phyloP scores from a whole-genome alignment of 495 filamentous ascomycete species.

The Cercophora scortea region DNA sequence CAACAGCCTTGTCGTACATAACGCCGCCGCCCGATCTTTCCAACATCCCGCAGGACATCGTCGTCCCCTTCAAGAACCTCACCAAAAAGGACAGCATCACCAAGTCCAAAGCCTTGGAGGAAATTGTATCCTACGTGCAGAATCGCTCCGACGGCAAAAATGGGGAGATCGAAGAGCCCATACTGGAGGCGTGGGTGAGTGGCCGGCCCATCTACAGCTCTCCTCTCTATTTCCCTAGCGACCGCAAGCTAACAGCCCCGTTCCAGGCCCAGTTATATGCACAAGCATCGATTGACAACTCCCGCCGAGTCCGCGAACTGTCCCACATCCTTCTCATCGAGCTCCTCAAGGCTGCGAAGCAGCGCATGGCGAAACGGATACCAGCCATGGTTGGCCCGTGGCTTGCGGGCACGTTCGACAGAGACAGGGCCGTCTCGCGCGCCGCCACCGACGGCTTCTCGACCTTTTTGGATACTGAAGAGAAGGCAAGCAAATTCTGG shows the following conservation, averaged over 20 bases:
- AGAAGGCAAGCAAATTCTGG: constrained; percentile 70
- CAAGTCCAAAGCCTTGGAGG: constrained; percentile 87
- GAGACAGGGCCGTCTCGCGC: constrained; percentile 62
- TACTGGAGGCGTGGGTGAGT: constrained; percentile 84
- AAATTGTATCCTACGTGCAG: constrained; percentile 59
- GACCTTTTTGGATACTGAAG: constrained; percentile 65
- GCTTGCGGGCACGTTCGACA: constrained; percentile 83
- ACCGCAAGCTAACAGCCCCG: neutral
- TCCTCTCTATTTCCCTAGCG: neutral
- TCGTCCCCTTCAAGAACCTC: constrained; percentile 86
- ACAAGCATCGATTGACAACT: constrained; percentile 77
- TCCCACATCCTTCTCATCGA: constrained; percentile 68
- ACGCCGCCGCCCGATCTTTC: constrained; percentile 78
- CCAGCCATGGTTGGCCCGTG: constrained; percentile 73
- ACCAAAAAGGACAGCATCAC: constrained; percentile 90
- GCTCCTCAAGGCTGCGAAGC: constrained; percentile 63
- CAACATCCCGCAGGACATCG: constrained; percentile 66
- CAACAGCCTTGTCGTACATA: constrained; percentile 68
- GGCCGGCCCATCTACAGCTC: neutral
- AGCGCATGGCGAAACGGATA: constrained; percentile 70
- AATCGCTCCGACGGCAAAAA: constrained; percentile 30
- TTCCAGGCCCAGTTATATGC: constrained; percentile 71
- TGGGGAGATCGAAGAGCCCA: constrained; percentile 60
- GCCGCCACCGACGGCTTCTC: constrained; percentile 68
- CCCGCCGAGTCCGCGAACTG: constrained; percentile 78